Conservation (phyloP, 2,329 filamentous ascomycete genomes). For the Polytolypa hystricis region DNA sequence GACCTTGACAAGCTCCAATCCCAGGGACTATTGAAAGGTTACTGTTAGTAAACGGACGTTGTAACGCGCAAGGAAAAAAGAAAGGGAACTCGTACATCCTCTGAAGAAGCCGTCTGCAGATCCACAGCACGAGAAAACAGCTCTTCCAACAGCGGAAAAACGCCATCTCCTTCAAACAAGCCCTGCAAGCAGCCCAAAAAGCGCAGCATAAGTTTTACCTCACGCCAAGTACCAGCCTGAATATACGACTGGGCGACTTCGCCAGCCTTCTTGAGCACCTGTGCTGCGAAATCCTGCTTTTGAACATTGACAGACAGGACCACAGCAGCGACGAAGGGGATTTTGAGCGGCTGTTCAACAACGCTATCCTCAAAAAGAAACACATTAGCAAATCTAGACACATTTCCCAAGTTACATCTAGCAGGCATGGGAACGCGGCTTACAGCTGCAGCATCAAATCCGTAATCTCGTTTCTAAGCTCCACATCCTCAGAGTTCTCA, state of each 20-base stretch:
- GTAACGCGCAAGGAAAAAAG: conserved; percentile 1
- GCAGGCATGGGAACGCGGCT: conserved; percentile 17
- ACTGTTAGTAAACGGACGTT: conserved; percentile 3
- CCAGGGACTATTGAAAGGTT: conserved; percentile 39
- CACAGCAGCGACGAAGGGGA: conserved; percentile 82
- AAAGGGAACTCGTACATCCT: conserved; percentile 57
- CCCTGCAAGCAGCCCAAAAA: conserved; percentile 80
- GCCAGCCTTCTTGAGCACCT: conserved; percentile 56
- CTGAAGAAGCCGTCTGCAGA: conserved; percentile 81
- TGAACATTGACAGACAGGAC: conserved; percentile 68
- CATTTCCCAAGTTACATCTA: not conserved
- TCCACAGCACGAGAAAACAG: conserved; percentile 88
- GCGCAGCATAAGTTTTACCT: conserved; percentile 81
- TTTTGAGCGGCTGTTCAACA: conserved; percentile 90
- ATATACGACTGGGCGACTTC: conserved; percentile 56
- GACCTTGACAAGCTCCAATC: conserved; percentile 85
- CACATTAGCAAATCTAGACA: not conserved
- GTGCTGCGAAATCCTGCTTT: conserved; percentile 61
- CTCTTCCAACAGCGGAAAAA: conserved; percentile 77
- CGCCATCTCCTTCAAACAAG: conserved; percentile 68
- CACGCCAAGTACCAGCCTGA: conserved; percentile 67
- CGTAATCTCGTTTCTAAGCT: conserved; percentile 61
- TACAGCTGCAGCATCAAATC: conserved; percentile 64
- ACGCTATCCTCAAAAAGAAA: conserved; percentile 33
- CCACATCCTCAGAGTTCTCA: conserved; percentile 77